These are phyloP conservation scores for Limnanthes douglasii DNA, from an alignment of 345 rosid species.

Conservation along the genomic window DNA sequence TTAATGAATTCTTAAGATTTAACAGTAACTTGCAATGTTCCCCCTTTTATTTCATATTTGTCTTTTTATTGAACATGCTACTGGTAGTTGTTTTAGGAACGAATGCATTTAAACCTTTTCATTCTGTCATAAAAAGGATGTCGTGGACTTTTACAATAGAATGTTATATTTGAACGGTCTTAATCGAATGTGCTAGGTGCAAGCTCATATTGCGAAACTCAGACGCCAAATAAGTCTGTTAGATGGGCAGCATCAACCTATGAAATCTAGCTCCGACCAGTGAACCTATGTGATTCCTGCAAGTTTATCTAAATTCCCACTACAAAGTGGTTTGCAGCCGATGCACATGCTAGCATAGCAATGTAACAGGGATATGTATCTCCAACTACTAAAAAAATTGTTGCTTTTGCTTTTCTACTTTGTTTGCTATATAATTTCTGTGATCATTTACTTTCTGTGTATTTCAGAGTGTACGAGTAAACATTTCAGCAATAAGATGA, in stretches of 20 bases:
- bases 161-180: constrained; percentile 5
- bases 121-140: not conserved
- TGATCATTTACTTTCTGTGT: no score
- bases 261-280: constrained; percentile 38
- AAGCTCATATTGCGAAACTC: constrained; percentile 58
- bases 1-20: not conserved
- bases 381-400: constrained; percentile 5
- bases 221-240: constrained; percentile 44
- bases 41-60: no score
- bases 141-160: not conserved
- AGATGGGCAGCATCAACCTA: constrained; percentile 54
- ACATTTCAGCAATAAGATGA: constrained; percentile 1
- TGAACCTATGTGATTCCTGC: constrained; percentile 12
- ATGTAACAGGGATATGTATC: constrained; percentile 9
- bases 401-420: not conserved
- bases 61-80: not conserved
- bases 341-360: constrained; percentile 8
- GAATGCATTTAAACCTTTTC: not conserved
- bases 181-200: constrained; percentile 29
- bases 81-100: not conserved
- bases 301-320: constrained; percentile 4
- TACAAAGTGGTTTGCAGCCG: constrained; percentile 7
- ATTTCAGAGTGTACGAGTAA: constrained; percentile 2
- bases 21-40: not conserved
- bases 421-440: not conserved